Evolutionary conservation across 306 rosid species (phyloP).

Genomic region (Fagus sylvatica): DNA sequence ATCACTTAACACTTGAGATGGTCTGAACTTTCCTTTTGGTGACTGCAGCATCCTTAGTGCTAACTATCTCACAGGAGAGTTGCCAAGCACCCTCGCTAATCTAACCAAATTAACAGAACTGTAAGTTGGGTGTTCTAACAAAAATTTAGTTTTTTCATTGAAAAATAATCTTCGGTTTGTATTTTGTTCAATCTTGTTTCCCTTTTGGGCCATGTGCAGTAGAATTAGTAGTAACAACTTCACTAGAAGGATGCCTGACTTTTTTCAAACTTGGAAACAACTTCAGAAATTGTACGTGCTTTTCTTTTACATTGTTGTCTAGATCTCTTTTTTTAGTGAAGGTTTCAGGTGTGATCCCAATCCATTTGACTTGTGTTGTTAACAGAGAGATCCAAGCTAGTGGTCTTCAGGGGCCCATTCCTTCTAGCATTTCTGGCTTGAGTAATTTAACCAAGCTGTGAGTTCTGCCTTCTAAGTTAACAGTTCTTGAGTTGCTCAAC

Average conservation of each 20-base stretch:
- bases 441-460: constrained; percentile 16
- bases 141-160: background rate
- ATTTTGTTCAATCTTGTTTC: background rate
- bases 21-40: background rate
- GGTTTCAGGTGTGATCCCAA: background rate
- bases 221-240: constrained; percentile 35
- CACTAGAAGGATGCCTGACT: constrained; percentile 31
- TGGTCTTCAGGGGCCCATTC: constrained; percentile 32
- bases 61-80: constrained; percentile 29
- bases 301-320: constrained; percentile 17
- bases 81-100: constrained; percentile 9
- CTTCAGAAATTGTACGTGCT: constrained; percentile 22
- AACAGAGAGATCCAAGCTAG: constrained; percentile 22
- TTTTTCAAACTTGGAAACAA: constrained; percentile 12
- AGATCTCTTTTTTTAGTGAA: background rate
- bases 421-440: constrained; percentile 20
- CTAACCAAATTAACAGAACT: background rate
- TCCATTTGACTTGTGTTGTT: constrained; percentile 17
- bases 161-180: background rate
- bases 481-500: background rate
- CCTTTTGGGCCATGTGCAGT: constrained; percentile 3
- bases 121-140: constrained; percentile 11
- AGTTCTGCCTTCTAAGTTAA: constrained; percentile 9
- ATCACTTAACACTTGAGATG: background rate
- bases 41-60: constrained; percentile 19